Percentiles rank a stretch among this genome's conserved stretches.
These are phyloP conservation scores for Linum trigynum DNA, from an alignment of 345 rosid species.

Conservation along the genomic window DNA sequence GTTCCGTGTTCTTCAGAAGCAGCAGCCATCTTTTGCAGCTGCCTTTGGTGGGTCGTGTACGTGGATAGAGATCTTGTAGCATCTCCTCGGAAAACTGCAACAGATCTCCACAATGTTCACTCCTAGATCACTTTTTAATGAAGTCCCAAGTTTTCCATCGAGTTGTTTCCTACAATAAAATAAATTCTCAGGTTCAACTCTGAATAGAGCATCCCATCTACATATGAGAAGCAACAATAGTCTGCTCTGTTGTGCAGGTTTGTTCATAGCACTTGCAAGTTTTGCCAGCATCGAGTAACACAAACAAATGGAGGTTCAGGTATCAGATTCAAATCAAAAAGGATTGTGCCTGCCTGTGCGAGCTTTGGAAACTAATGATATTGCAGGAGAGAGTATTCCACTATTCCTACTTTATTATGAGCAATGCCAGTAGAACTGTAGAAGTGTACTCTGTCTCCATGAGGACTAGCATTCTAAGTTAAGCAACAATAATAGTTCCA, in stretches of 20 bases:
- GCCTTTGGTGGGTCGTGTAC: too few species aligned
- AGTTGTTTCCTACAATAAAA: constrained; percentile 75
- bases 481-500: constrained; percentile 70
- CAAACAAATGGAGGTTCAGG: constrained; percentile 1
- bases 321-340: constrained; percentile 4
- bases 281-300: constrained; percentile 76
- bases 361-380: neutral
- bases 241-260: constrained; percentile 81
- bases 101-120: constrained; percentile 71
- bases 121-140: constrained; percentile 62
- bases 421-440: constrained; percentile 91
- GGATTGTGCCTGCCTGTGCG: neutral
- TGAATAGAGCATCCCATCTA: constrained; percentile 54
- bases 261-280: constrained; percentile 90
- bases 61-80: constrained; percentile 57
- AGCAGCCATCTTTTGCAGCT: neutral
- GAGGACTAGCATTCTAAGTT: constrained; percentile 70
- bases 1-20: neutral
- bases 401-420: constrained; percentile 59
- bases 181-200: neutral
- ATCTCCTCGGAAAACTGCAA: constrained; percentile 69
- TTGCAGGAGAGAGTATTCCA: neutral
- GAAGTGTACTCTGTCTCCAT: constrained; percentile 69
- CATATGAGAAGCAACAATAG: constrained; percentile 69
- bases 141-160: constrained; percentile 85